Percentiles rank a stretch among this genome's conserved stretches.
Evolutionary conservation across 2,329 filamentous ascomycete species (phyloP).

Genomic region (Epichloe gansuensis): DNA sequence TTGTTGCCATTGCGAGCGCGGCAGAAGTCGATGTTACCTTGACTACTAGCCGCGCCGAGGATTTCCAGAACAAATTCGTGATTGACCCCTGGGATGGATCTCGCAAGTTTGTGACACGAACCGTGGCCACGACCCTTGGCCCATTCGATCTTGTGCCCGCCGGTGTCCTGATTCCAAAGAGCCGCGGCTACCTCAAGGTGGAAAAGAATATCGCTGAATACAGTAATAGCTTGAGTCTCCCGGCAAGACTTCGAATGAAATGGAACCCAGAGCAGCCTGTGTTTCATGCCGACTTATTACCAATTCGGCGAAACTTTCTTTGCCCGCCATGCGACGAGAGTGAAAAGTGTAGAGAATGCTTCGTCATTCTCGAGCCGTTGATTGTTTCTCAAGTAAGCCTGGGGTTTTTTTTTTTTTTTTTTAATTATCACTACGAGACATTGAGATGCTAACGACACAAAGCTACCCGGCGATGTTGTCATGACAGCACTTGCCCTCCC

Average conservation of each 20-base stretch:
- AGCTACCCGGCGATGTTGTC: slow-evolving; percentile 60
- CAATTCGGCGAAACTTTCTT: slow-evolving; percentile 72
- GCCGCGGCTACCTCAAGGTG: slow-evolving; percentile 28
- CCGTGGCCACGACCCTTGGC: slow-evolving; percentile 44
- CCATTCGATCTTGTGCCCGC: slow-evolving; percentile 54
- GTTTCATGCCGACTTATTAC: slow-evolving; percentile 58
- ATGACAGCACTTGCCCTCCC: slow-evolving; percentile 66
- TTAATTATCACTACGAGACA: no score
- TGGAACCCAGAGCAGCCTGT: slow-evolving; percentile 70
- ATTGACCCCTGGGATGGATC: slow-evolving; percentile 50
- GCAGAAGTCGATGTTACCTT: slow-evolving; percentile 11
- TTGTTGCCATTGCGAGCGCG: slow-evolving; percentile 32
- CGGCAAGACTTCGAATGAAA: slow-evolving; percentile 33
- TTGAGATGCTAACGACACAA: neutral
- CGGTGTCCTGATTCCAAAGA: slow-evolving; percentile 34
- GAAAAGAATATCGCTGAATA: slow-evolving; percentile 66
- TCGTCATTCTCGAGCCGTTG: slow-evolving; percentile 65
- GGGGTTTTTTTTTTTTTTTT: no score
- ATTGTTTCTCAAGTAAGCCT: slow-evolving; percentile 59
- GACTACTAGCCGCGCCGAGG: neutral
- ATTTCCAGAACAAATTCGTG: slow-evolving; percentile 39
- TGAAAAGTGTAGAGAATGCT: slow-evolving; percentile 37
- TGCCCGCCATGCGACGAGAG: slow-evolving; percentile 48
- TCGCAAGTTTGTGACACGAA: slow-evolving; percentile 45
- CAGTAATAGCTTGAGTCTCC: slow-evolving; percentile 63